Evolutionary conservation across 495 filamentous ascomycete species (phyloP).

Genomic region (Staphylotrichum longicolle): DNA sequence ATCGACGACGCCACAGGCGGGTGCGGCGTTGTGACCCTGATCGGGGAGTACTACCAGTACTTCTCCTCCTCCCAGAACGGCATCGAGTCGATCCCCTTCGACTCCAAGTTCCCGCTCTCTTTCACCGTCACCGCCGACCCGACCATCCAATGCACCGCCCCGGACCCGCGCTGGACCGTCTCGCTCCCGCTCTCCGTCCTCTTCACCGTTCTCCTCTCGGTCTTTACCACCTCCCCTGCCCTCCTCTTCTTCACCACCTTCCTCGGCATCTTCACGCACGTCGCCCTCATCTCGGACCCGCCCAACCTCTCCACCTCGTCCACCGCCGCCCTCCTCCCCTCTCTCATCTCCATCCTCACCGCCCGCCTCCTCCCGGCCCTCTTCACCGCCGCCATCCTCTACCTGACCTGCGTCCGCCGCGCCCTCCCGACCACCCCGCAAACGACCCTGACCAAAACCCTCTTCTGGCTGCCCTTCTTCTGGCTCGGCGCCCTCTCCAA

Average conservation of each 20-base stretch:
- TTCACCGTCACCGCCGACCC: slow-evolving; percentile 55
- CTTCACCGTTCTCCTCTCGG: slow-evolving; percentile 62
- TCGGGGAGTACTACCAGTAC: slow-evolving; percentile 66
- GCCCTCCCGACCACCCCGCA: slow-evolving; percentile 58
- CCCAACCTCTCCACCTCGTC: slow-evolving; percentile 49
- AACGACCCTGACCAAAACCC: slow-evolving; percentile 7
- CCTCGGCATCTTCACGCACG: slow-evolving; percentile 70
- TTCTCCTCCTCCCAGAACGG: slow-evolving; percentile 58
- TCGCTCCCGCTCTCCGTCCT: slow-evolving; percentile 63
- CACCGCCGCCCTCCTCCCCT: slow-evolving; percentile 72
- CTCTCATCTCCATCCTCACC: slow-evolving; percentile 71
- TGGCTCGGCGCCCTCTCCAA: slow-evolving; percentile 83
- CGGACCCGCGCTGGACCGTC: slow-evolving; percentile 70
- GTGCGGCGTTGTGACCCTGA: slow-evolving; percentile 57
- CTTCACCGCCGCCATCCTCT: slow-evolving; percentile 72
- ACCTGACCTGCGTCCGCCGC: slow-evolving; percentile 55
- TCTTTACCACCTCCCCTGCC: slow-evolving; percentile 65
- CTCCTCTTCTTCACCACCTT: slow-evolving; percentile 73
- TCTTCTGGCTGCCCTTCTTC: slow-evolving; percentile 69
- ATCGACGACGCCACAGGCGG: slow-evolving; percentile 67
- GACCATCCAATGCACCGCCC: slow-evolving; percentile 14
- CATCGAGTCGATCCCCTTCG: slow-evolving; percentile 66
- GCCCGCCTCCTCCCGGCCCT: slow-evolving; percentile 74
- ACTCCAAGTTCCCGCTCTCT: slow-evolving; percentile 74
- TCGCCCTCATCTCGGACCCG: slow-evolving; percentile 75